These are phyloP conservation scores for Pilatotrama ljubarskyi DNA, from an alignment of 768 basidiomycete genomes.

Conservation along the genomic window DNA sequence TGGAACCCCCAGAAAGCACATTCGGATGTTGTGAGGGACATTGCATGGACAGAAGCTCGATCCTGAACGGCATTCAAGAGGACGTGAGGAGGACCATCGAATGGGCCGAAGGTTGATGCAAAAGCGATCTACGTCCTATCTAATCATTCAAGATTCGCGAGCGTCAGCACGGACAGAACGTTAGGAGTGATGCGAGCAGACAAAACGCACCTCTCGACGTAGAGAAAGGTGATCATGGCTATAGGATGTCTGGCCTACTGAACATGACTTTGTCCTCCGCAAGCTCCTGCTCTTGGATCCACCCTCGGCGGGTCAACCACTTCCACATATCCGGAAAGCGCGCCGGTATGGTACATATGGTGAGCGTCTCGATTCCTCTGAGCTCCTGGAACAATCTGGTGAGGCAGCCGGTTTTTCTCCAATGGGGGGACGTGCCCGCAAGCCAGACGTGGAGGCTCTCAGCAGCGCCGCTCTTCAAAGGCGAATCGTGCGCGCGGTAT, in stretches of 20 bases:
- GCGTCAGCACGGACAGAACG: too few relatives aligned
- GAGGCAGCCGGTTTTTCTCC: conserved; percentile 24
- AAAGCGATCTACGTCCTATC: too few relatives aligned
- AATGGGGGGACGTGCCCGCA: conserved; percentile 24
- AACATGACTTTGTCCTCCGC: conserved; percentile 26
- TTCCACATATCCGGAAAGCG: conserved; percentile 28
- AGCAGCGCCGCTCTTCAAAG: conserved; percentile 16
- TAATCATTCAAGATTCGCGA: too few relatives aligned
- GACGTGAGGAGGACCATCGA: too few relatives aligned
- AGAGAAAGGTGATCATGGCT: neutral
- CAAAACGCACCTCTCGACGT: too few relatives aligned
- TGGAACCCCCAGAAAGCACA: too few relatives aligned
- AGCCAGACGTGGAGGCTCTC: conserved; percentile 27
- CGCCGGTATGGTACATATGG: conserved; percentile 26
- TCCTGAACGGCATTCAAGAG: too few relatives aligned
- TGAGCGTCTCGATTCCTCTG: neutral
- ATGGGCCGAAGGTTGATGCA: too few relatives aligned
- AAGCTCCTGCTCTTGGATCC: conserved; percentile 24
- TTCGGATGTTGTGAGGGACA: too few relatives aligned
- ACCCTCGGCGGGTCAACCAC: conserved; percentile 26
- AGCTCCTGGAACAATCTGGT: conserved; percentile 22
- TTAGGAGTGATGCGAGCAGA: too few relatives aligned
- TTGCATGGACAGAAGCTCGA: too few relatives aligned
- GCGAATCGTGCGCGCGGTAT: conserved; percentile 14
- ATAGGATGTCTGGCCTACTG: conserved; percentile 1